Base-by-base conservation (phyloP, 1,139 yeast species). In the Saccharomyces hybrid region DNA sequence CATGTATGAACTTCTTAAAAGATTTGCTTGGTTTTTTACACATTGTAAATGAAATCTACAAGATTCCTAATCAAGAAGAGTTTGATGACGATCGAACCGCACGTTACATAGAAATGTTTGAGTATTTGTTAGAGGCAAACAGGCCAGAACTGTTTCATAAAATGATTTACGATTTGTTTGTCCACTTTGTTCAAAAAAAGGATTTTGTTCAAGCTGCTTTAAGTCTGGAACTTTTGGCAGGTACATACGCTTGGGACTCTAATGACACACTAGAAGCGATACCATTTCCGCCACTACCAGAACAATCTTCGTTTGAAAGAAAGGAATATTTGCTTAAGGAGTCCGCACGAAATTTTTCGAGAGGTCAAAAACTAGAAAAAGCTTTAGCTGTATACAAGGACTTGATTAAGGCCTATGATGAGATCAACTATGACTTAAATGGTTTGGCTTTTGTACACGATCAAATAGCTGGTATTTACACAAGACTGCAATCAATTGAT, bases 51-150 rank as follows among this genome's bases (percentile, higher is more conserved):
- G 89, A 87, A 64, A 79, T 86, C 63, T 80, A 81, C 61, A 79
- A 81, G 60, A 88, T 89, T 55, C 96, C 97, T 21, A 79, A 79
- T 51, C 93, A 91, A 21, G 84, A 84, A 50, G 96, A 89, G 64
- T 89, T 86, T 70, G 93, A 86, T 63, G 95, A 87, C 65, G 96
- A 89, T 69, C 77, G 96, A 67, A 84, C 90, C 2, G 86, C 87
- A 79, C 88, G 86, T 67, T 82, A 83, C 58, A 76, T 89, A 64
- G 86, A 85, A 64, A 85, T 88, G 64, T 82, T 87, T 61, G 85
- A 90, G 51, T 88, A 82, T 69, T 77, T 89, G 69, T 80, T 86
- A 75, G 84, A 86, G 63, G 90, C 89, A 50, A 83, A 85, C 66
- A 83, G 84, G 62, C 95, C 95, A 0, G 95, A 87, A 67, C 76